phyloP scores from a whole-genome alignment of 352 stramenopile species.

The Phytophthora cryptogea region DNA sequence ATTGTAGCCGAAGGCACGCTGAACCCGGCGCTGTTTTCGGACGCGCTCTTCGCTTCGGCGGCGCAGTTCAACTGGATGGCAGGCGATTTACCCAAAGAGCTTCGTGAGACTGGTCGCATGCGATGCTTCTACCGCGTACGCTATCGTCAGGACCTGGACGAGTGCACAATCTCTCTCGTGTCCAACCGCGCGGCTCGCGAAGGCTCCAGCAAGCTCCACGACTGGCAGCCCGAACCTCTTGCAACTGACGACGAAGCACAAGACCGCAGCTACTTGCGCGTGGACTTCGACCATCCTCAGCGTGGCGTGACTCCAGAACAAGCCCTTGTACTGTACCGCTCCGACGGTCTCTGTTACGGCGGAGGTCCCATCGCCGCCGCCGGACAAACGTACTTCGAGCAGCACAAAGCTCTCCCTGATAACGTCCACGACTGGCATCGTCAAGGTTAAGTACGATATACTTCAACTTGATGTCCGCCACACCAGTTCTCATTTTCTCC shows the following conservation, averaged over 20 bases:
- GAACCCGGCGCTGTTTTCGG: slow-evolving; percentile 91
- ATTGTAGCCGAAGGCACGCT: slow-evolving; percentile 90
- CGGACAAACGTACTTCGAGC: slow-evolving; percentile 74
- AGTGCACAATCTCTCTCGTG: slow-evolving; percentile 70
- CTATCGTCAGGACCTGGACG: slow-evolving; percentile 75
- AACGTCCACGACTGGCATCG: slow-evolving; percentile 63
- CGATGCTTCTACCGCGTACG: slow-evolving; percentile 81
- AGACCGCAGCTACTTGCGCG: slow-evolving; percentile 44
- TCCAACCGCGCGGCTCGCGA: slow-evolving; percentile 36
- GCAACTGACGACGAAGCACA: slow-evolving; percentile 13
- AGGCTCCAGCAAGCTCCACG: slow-evolving; percentile 52
- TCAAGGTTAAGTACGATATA: slow-evolving; percentile 7
- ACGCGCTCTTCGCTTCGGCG: slow-evolving; percentile 80
- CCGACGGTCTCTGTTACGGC: slow-evolving; percentile 81
- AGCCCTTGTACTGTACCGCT: slow-evolving; percentile 84
- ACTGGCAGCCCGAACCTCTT: slow-evolving; percentile 39
- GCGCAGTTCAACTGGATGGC: slow-evolving; percentile 92
- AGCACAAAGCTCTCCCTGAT: slow-evolving; percentile 43
- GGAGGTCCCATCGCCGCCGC: slow-evolving; percentile 71
- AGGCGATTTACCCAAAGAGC: slow-evolving; percentile 44
- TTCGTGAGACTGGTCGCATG: slow-evolving; percentile 45
- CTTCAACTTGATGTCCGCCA: slow-evolving; percentile 3
- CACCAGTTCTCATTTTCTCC: background rate
- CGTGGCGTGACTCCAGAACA: slow-evolving; percentile 85
- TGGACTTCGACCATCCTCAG: slow-evolving; percentile 85